Percentiles rank a stretch among this genome's conserved stretches.
Evolutionary conservation across 1,284 basidiomycete genomes (phyloP).

Genomic region (Tylopilus orsonianus): DNA sequence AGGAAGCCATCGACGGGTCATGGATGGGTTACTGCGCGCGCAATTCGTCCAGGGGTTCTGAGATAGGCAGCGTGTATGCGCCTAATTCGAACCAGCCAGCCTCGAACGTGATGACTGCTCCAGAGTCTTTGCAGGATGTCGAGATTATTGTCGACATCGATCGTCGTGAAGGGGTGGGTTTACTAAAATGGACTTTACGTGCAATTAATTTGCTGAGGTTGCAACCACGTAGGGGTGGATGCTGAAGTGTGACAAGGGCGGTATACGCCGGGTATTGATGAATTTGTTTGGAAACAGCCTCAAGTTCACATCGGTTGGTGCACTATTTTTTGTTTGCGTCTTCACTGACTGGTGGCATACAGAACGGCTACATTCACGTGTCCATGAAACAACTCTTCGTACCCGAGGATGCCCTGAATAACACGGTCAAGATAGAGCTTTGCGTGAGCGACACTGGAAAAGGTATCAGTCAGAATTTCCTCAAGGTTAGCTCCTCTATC

Average conservation of each 20-base stretch:
- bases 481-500: constrained; percentile 54
- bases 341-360: constrained; percentile 18
- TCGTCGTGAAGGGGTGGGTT: constrained; percentile 60
- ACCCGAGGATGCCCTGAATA: constrained; percentile 47
- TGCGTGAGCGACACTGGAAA: constrained; percentile 91
- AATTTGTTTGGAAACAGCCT: constrained; percentile 94
- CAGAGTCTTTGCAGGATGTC: constrained; percentile 48
- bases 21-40: constrained; percentile 92
- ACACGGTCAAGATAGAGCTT: constrained; percentile 78
- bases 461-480: constrained; percentile 86
- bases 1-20: constrained; percentile 93
- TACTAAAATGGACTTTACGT: neutral
- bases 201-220: constrained; percentile 10
- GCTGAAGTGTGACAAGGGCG: constrained; percentile 88
- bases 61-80: constrained; percentile 92
- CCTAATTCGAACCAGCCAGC: constrained; percentile 52
- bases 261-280: constrained; percentile 90
- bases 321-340: constrained; percentile 1
- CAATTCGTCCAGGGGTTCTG: constrained; percentile 63
- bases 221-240: constrained; percentile 69
- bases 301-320: constrained; percentile 80
- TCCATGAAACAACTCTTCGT: constrained; percentile 74
- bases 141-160: constrained; percentile 91
- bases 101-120: constrained; percentile 36
- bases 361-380: constrained; percentile 89